phyloP scores from a whole-genome alignment of 306 rosid genomes.

The Potentilla sterilis region DNA sequence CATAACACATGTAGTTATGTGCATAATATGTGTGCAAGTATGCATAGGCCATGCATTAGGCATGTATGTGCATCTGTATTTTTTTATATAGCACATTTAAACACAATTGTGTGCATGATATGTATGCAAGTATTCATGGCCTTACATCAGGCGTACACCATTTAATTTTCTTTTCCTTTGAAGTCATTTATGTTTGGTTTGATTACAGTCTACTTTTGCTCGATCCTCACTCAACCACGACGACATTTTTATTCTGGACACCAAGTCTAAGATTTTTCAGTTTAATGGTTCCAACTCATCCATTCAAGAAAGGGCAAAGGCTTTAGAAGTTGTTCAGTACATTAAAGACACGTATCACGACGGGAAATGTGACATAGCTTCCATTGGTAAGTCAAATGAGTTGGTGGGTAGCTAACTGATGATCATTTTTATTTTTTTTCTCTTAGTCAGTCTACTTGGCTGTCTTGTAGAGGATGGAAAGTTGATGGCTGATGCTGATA shows the following conservation, averaged over 20 bases:
- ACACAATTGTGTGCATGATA: background rate
- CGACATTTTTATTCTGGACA: slow-evolving; percentile 90
- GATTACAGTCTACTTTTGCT: slow-evolving; percentile 72
- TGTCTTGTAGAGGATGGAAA: slow-evolving; percentile 84
- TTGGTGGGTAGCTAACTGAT: slow-evolving; percentile 12
- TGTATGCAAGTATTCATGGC: background rate
- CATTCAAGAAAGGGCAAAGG: slow-evolving; percentile 99
- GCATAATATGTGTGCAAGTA: background rate
- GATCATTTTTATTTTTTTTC: slow-evolving; percentile 26
- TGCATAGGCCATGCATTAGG: background rate
- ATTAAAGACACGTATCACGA: slow-evolving; percentile 89
- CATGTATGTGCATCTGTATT: background rate
- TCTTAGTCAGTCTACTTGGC: slow-evolving; percentile 35
- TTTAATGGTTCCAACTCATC: slow-evolving; percentile 89
- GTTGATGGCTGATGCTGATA: slow-evolving; percentile 94
- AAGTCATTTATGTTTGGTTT: slow-evolving; percentile 30
- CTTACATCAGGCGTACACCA: background rate
- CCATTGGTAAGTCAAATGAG: slow-evolving; percentile 70
- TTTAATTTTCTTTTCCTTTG: slow-evolving; percentile 14
- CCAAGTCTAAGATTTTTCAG: slow-evolving; percentile 87
- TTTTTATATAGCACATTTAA: no score
- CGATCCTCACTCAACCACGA: slow-evolving; percentile 91
- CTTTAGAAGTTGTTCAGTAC: slow-evolving; percentile 93
- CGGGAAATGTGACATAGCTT: slow-evolving; percentile 92
- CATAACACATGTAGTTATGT: no score